Conservation (phyloP, 1,139 yeast genomes). For the Arxiozyma heterogenica region DNA sequence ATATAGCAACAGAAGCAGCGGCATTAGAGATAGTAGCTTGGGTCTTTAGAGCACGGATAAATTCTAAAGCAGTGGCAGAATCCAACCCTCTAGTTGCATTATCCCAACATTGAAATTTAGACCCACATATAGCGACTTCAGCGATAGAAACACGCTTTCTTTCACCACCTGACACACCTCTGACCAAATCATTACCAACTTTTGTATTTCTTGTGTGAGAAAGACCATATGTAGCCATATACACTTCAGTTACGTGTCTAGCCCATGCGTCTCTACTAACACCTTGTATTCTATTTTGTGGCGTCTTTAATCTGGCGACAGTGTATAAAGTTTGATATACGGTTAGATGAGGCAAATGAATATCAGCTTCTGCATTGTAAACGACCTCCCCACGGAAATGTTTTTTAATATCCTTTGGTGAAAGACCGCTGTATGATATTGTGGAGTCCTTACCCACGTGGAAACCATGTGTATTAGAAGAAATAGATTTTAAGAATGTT, state of each 20-base stretch:
- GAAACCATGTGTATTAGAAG: constrained; percentile 68
- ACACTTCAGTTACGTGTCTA: constrained; percentile 51
- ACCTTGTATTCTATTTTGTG: constrained; percentile 54
- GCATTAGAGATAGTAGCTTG: constrained; percentile 50
- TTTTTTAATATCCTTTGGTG: constrained; percentile 40
- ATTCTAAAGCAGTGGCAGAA: constrained; percentile 70
- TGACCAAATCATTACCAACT: constrained; percentile 11
- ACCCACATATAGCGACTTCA: constrained; percentile 58
- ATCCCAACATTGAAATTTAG: constrained; percentile 63
- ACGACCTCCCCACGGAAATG: constrained; percentile 62
- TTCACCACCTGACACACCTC: constrained; percentile 16
- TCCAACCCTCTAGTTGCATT: constrained; percentile 72
- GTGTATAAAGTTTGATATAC: constrained; percentile 63
- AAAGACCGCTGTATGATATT: constrained; percentile 43
- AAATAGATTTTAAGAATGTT: constrained; percentile 61
- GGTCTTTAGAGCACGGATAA: constrained; percentile 57
- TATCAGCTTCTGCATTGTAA: constrained; percentile 66
- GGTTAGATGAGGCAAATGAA: constrained; percentile 29
- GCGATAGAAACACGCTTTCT: constrained; percentile 13
- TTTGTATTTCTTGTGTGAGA: constrained; percentile 54
- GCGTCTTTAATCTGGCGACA: constrained; percentile 58
- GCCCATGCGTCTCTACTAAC: constrained; percentile 52
- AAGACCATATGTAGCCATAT: constrained; percentile 67
- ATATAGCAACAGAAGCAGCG: constrained; percentile 67
- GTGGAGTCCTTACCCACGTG: constrained; percentile 44